These are phyloP conservation scores for Albugo candida DNA, from an alignment of 352 stramenopile genomes.

Conservation along the genomic window DNA sequence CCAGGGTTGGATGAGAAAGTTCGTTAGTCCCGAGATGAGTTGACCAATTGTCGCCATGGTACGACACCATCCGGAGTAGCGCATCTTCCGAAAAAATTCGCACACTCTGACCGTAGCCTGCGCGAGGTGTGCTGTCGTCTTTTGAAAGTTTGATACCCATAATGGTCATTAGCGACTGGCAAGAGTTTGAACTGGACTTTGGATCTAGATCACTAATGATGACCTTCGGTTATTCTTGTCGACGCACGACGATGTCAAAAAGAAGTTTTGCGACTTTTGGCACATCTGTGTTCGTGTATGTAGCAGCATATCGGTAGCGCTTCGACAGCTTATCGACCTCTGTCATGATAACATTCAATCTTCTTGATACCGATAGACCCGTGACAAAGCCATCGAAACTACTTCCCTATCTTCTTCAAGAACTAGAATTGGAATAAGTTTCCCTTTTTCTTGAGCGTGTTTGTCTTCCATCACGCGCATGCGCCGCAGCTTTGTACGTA, in stretches of 20 bases:
- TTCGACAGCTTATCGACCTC: constrained; percentile 4
- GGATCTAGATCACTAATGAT: constrained; percentile 1
- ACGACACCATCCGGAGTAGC: constrained; percentile 6
- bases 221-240: neutral
- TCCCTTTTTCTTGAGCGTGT: constrained; percentile 1
- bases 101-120: constrained; percentile 5
- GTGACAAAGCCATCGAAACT: constrained; percentile 6
- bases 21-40: constrained; percentile 3
- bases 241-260: too few species aligned
- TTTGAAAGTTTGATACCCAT: constrained; percentile 4
- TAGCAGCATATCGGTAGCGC: constrained; percentile 5
- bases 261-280: neutral
- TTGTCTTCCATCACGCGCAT: constrained; percentile 2
- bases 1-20: constrained; percentile 1
- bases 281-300: constrained; percentile 1
- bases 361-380: constrained; percentile 7
- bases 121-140: constrained; percentile 1
- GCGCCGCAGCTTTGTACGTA: constrained; percentile 9
- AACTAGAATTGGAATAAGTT: constrained; percentile 4
- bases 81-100: too few species aligned
- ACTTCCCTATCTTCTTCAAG: constrained; percentile 8
- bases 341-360: constrained; percentile 1
- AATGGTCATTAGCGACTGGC: neutral
- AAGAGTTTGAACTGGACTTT: constrained; percentile 5
- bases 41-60: constrained; percentile 6